Evolutionary conservation across 2,329 filamentous ascomycete genomes (phyloP).

Genomic region (Metarhizium guizhouense): DNA sequence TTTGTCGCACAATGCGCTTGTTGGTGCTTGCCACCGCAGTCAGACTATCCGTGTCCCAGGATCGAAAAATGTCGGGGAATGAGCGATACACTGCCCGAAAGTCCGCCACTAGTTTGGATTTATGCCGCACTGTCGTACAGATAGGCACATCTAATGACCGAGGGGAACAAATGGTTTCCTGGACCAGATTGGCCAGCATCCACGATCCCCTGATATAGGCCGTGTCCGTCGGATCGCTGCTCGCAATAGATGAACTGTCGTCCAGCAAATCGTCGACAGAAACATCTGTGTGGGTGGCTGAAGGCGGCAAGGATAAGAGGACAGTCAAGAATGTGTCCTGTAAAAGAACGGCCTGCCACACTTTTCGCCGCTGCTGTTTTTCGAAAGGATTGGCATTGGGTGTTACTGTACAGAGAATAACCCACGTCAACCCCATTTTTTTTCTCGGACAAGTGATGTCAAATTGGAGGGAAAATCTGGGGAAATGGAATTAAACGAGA

Average conservation of each 20-base stretch:
- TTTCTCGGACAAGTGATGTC: not conserved
- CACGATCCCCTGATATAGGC: slow-evolving; percentile 69
- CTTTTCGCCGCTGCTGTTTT: slow-evolving; percentile 68
- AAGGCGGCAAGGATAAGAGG: slow-evolving; percentile 66
- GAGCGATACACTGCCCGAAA: slow-evolving; percentile 65
- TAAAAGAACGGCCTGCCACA: slow-evolving; percentile 74
- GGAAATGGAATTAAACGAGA: not conserved
- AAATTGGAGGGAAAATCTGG: not conserved
- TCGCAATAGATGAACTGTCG: slow-evolving; percentile 47
- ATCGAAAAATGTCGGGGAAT: slow-evolving; percentile 62
- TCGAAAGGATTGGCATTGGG: slow-evolving; percentile 60
- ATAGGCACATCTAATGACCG: slow-evolving; percentile 66
- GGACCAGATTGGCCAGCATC: slow-evolving; percentile 70
- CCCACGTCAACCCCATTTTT: not conserved
- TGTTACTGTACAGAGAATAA: slow-evolving; percentile 34
- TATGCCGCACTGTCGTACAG: slow-evolving; percentile 57
- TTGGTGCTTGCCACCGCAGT: slow-evolving; percentile 47
- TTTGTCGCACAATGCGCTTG: slow-evolving; percentile 62
- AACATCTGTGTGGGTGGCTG: slow-evolving; percentile 71
- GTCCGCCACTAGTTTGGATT: slow-evolving; percentile 58
- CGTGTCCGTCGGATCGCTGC: slow-evolving; percentile 55
- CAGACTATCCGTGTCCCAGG: slow-evolving; percentile 54
- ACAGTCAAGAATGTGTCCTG: slow-evolving; percentile 79
- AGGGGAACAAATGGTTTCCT: slow-evolving; percentile 67
- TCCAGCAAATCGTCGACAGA: slow-evolving; percentile 64